phyloP scores from a whole-genome alignment of 257 asterid species.

The Fraxinus cuspidata region DNA sequence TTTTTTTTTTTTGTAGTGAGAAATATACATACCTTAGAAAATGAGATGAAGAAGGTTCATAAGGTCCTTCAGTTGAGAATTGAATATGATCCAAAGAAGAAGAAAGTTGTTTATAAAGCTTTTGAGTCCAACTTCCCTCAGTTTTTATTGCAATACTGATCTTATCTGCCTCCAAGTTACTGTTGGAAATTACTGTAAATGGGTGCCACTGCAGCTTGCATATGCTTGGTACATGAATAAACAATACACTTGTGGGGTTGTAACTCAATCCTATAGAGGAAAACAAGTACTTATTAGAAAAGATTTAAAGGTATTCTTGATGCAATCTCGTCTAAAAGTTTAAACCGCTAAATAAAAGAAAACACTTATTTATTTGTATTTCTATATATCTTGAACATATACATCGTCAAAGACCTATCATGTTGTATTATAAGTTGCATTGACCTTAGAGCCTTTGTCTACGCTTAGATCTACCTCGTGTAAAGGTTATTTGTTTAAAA shows the following conservation, averaged over 20 bases:
- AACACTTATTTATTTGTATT: too few species aligned
- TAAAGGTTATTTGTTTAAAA: too few species aligned
- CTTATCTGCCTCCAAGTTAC: conserved; percentile 38
- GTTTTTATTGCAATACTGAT: conserved; percentile 36
- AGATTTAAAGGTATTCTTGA: not conserved
- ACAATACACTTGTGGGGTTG: conserved; percentile 36
- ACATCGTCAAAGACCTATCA: too few species aligned
- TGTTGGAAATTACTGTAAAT: conserved; percentile 39
- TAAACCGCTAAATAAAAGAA: too few species aligned
- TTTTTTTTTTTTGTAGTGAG: too few species aligned
- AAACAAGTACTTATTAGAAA: not conserved
- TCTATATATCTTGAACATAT: too few species aligned
- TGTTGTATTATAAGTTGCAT: too few species aligned
- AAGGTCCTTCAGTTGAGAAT: conserved; percentile 46
- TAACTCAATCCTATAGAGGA: conserved; percentile 29
- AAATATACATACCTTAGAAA: conserved; percentile 29
- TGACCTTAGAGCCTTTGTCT: too few species aligned
- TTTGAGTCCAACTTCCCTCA: conserved; percentile 43
- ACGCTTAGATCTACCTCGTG: too few species aligned
- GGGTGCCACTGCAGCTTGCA: conserved; percentile 56
- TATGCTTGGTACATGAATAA: conserved; percentile 37
- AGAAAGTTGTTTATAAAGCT: conserved; percentile 35
- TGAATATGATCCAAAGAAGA: conserved; percentile 29
- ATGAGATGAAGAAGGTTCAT: conserved; percentile 43
- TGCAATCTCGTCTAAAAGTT: not conserved